phyloP scores from a whole-genome alignment of 2,329 filamentous ascomycete genomes.

The Alternaria solani region DNA sequence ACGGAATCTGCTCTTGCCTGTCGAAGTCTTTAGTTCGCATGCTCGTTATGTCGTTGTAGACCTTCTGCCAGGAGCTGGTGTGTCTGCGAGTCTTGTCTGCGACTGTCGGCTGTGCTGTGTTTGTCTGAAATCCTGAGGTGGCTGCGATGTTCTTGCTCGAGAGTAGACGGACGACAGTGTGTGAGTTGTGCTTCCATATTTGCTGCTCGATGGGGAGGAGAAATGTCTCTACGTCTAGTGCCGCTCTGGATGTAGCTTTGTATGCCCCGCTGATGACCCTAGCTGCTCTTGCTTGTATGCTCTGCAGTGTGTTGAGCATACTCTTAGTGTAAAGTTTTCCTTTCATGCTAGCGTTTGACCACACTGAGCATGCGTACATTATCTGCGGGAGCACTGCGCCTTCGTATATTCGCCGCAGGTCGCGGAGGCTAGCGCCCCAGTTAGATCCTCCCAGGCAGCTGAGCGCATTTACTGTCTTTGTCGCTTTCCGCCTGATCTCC shows the following conservation, averaged over 20 bases:
- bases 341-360: slow-evolving; percentile 25
- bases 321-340: slow-evolving; percentile 24
- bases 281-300: slow-evolving; percentile 30
- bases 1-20: slow-evolving; percentile 22
- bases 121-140: slow-evolving; percentile 14
- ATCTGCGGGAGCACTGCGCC: slow-evolving; percentile 41
- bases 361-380: slow-evolving; percentile 41
- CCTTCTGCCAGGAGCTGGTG: slow-evolving; percentile 17
- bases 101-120: slow-evolving; percentile 2
- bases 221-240: slow-evolving; percentile 20
- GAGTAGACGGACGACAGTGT: slow-evolving; percentile 19
- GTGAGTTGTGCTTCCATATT: slow-evolving; percentile 26
- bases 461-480: slow-evolving; percentile 20
- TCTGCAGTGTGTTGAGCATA: slow-evolving; percentile 20
- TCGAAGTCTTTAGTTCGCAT: slow-evolving; percentile 7
- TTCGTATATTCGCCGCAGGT: slow-evolving; percentile 37
- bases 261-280: slow-evolving; percentile 33
- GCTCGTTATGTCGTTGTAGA: slow-evolving; percentile 20
- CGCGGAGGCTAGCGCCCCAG: slow-evolving; percentile 23
- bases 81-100: slow-evolving; percentile 13
- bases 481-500: slow-evolving; percentile 20
- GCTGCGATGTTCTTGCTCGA: slow-evolving; percentile 16
- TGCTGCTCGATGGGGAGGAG: slow-evolving; percentile 23
- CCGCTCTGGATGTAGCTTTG: slow-evolving; percentile 29
- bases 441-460: slow-evolving; percentile 21